Base-by-base conservation (phyloP, 2,329 filamentous ascomycete species). In the Mariannaea elegans region DNA sequence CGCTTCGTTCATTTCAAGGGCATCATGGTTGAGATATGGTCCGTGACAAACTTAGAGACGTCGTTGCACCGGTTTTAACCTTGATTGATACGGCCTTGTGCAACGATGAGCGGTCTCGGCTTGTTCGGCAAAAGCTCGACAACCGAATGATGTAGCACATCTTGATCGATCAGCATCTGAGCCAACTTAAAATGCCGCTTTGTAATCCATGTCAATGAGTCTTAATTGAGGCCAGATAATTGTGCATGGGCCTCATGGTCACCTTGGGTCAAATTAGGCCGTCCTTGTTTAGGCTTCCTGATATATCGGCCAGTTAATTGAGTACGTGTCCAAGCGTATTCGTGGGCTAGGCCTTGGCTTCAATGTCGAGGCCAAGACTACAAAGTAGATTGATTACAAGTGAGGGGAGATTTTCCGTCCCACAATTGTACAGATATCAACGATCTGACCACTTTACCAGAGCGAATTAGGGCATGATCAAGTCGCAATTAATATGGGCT, bases 381-480 rank as follows among this genome's bases (percentile, higher is more conserved):
- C 13, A 48, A 45, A 36, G 16, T 21, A 18, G 21, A 16, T 19
- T 9, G 5, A 27, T 27, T 27, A 27, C 24, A 5, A 27, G 24
- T 9, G 16, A 10, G 49, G 45, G 23, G 45, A 38, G 18, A 41
- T 14, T 49, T 46, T 49, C 50, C 29, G 29, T 49, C 42, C 48
- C 9, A 38, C 45, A 2, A 38, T 29, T n/a, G 13, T 23, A 54
- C 23, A 31, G 14, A 14, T 24, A 44, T 38, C 32, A 24, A 41
- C 29, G 44, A 46, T 51, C 50, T 59, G 56, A 55, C 56, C 56
- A 49, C 56, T 41, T 12, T 32, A 23, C 27, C n/a, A 16, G 42
- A 44, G 42, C 42, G 44, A 48, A 53, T 53, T 24, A 42, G 44
- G 23, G 32, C 24, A 36, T 38, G 32, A 29, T 50, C 52, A 38